Evolutionary conservation across 2,329 filamentous ascomycete genomes (phyloP).

Genomic region (Trichoderma hamatum): DNA sequence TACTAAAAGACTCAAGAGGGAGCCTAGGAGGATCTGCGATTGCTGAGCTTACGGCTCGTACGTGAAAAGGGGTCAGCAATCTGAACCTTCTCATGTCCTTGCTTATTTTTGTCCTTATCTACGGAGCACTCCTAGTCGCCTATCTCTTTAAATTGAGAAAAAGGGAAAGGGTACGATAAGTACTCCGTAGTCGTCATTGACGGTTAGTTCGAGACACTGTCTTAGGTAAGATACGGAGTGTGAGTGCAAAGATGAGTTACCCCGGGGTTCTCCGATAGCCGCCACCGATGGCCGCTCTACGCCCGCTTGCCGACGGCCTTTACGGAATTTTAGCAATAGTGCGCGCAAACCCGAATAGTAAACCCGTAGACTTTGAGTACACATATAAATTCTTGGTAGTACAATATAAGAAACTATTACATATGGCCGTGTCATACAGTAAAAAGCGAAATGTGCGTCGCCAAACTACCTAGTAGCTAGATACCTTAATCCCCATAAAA

Average conservation of each 20-base stretch:
- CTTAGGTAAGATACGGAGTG: background rate
- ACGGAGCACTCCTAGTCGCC: background rate
- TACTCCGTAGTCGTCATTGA: background rate
- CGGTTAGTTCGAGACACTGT: background rate
- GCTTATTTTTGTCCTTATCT: background rate
- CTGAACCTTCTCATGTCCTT: background rate
- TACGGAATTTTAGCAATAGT: background rate
- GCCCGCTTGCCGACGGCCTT: background rate
- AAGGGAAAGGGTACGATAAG: background rate
- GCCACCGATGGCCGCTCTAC: conserved; percentile 1
- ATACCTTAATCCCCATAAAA: too few species aligned
- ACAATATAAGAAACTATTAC: background rate
- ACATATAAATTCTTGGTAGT: background rate
- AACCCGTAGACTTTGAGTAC: background rate
- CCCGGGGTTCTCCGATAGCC: conserved; percentile 2
- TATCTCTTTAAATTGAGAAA: background rate
- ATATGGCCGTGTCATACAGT: background rate
- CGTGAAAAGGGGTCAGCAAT: conserved; percentile 4
- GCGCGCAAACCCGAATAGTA: background rate
- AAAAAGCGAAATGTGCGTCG: too few species aligned
- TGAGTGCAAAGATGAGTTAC: background rate
- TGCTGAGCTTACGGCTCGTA: background rate
- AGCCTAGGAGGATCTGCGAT: background rate
- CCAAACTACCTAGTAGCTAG: too few species aligned
- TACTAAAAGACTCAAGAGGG: background rate